These are phyloP conservation scores for Aspergillus quadricinctus DNA, from an alignment of 2,329 filamentous ascomycete species.

Conservation along the genomic window DNA sequence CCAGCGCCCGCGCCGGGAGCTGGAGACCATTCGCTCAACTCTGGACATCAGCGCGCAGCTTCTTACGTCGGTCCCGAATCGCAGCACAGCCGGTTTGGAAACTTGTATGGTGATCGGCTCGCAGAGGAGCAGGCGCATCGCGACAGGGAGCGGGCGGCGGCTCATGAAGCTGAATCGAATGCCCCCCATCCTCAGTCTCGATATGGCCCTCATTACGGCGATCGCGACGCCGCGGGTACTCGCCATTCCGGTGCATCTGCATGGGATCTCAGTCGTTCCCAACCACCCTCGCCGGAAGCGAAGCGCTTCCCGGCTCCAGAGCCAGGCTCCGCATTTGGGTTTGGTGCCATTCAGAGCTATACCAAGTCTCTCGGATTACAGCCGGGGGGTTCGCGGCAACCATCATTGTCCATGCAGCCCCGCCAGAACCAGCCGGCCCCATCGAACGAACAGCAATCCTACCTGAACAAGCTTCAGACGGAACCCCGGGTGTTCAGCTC, in stretches of 20 bases:
- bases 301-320: slow-evolving; percentile 33
- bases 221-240: slow-evolving; percentile 28
- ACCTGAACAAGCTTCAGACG: slow-evolving; percentile 28
- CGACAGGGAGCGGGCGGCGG: slow-evolving; percentile 28
- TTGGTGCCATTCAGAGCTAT: slow-evolving; percentile 39
- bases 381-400: slow-evolving; percentile 29
- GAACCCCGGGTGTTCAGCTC: slow-evolving; percentile 33
- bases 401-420: slow-evolving; percentile 29
- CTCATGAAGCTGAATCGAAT: slow-evolving; percentile 30
- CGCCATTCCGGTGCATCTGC: slow-evolving; percentile 23
- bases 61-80: slow-evolving; percentile 30
- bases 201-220: slow-evolving; percentile 29
- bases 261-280: slow-evolving; percentile 37
- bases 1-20: slow-evolving; percentile 18
- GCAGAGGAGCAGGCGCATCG: slow-evolving; percentile 32
- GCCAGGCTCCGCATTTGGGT: slow-evolving; percentile 30
- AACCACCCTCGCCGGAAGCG: slow-evolving; percentile 35
- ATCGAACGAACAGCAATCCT: slow-evolving; percentile 31
- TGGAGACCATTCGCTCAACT: slow-evolving; percentile 20
- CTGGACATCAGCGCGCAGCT: slow-evolving; percentile 20
- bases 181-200: slow-evolving; percentile 21
- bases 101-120: slow-evolving; percentile 32
- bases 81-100: slow-evolving; percentile 28
- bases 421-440: slow-evolving; percentile 31
- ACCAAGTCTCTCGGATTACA: slow-evolving; percentile 40